A percentile compares a stretch with the other conserved stretches of the same genome.
Evolutionary conservation across 345 rosid genomes (phyloP).

Genomic region (Aurinia saxatilis): DNA sequence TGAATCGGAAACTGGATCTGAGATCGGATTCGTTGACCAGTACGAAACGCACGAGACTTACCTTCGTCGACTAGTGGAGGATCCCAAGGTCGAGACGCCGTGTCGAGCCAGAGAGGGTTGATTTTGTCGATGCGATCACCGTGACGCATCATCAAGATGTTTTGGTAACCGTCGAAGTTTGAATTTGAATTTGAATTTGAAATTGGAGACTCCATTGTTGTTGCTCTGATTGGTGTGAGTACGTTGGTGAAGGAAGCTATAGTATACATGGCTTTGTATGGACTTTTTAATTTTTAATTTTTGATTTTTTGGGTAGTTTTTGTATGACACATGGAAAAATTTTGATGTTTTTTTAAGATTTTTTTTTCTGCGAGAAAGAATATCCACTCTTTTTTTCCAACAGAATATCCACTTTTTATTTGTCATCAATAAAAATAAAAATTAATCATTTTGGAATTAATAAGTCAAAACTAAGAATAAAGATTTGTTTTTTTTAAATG

Average conservation of each 20-base stretch:
- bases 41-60: conserved; percentile 34
- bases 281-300: background rate
- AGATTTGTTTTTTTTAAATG: too few relatives aligned
- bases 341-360: too few relatives aligned
- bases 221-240: conserved; percentile 3
- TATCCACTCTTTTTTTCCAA: too few relatives aligned
- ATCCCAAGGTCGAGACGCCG: conserved; percentile 70
- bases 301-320: too few relatives aligned
- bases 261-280: background rate
- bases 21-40: conserved; percentile 37
- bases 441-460: too few relatives aligned
- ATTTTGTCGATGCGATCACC: conserved; percentile 66
- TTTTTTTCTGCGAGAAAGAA: too few relatives aligned
- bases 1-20: conserved; percentile 56
- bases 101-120: conserved; percentile 40
- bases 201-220: conserved; percentile 5
- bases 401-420: too few relatives aligned
- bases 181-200: background rate
- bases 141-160: conserved; percentile 75
- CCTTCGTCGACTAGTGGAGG: conserved; percentile 57
- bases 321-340: too few relatives aligned
- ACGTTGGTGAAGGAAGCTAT: background rate
- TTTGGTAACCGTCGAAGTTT: conserved; percentile 23
- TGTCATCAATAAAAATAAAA: too few relatives aligned
- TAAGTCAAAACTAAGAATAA: too few relatives aligned